Base-by-base conservation (phyloP, 2,329 filamentous ascomycete genomes). In the Alternaria angustiovoidea region DNA sequence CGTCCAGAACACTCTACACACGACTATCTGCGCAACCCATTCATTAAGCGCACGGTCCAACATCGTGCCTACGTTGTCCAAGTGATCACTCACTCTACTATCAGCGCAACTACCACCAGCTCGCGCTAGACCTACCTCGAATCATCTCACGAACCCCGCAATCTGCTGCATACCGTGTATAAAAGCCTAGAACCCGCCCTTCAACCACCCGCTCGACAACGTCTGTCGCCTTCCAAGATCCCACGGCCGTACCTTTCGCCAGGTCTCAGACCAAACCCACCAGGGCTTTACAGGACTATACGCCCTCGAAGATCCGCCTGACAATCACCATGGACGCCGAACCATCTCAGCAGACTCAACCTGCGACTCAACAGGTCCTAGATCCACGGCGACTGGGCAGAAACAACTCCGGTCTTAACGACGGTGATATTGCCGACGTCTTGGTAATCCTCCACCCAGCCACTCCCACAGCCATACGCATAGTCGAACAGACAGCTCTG, bases 361-460 rank as follows among this genome's bases (percentile, higher is more conserved):
- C 82, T 61, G 89, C 90, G 57, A 96, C 93, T 16, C 93, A 96
- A 76, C 89, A 88, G 75, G 88, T 91, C 71, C 82, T 93, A 66
- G 93, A 97, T 76, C 92, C 93, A 41, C 88, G 93, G 64, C 89
- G 93, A 55, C 77, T 91, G 63, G 93, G 93, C 57, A 85, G 90
- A 75, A 91, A 92, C 78, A 91, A 92, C 75, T 95, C 92, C 41
- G 92, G 92, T 57, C 88, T 97, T 62, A 90, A 87, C 54, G 90
- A 94, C 68, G 87, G 91, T 66, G 94, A 97, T 76, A 87, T 95
- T 51, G 87, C 92, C 63, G 94, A 97, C 79, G 92, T 97, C 68
- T 87, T 97, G 66, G 96, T 93, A 80, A 88, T 97, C 58, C 85
- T 98, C 28, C 89, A 96, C 68, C 94, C 94, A 11, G 88, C 87